phyloP scores from a whole-genome alignment of 2,329 filamentous ascomycete genomes.

The Myrmaecium sp. region DNA sequence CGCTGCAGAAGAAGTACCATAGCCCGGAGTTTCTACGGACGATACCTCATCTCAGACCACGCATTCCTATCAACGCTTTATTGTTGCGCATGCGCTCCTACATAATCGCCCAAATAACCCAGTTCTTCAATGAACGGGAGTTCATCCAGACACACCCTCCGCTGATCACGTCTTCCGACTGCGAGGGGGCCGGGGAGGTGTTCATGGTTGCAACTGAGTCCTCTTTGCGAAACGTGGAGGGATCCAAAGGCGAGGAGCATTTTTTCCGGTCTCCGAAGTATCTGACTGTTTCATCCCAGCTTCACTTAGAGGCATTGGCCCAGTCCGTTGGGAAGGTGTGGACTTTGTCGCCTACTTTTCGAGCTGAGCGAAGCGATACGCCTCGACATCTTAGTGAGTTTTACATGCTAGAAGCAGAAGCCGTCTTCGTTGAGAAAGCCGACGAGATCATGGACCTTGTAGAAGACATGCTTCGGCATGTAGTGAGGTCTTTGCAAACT shows the following conservation, averaged over 20 bases:
- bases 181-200: slow-evolving; percentile 89
- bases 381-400: slow-evolving; percentile 91
- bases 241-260: slow-evolving; percentile 18
- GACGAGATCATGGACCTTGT: slow-evolving; percentile 59
- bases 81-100: slow-evolving; percentile 72
- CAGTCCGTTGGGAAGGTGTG: slow-evolving; percentile 83
- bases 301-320: slow-evolving; percentile 83
- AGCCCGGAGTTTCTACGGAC: slow-evolving; percentile 75
- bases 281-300: slow-evolving; percentile 83
- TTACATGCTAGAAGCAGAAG: slow-evolving; percentile 93
- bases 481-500: slow-evolving; percentile 32
- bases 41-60: slow-evolving; percentile 70
- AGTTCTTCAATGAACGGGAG: slow-evolving; percentile 54
- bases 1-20: slow-evolving; percentile 93
- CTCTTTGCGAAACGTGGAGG: background rate
- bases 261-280: slow-evolving; percentile 89
- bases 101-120: slow-evolving; percentile 52
- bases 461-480: slow-evolving; percentile 55
- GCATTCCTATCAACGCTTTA: slow-evolving; percentile 64
- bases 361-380: slow-evolving; percentile 86
- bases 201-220: slow-evolving; percentile 44
- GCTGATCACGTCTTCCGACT: slow-evolving; percentile 91
- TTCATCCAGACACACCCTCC: slow-evolving; percentile 82
- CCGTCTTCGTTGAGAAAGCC: slow-evolving; percentile 59
- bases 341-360: slow-evolving; percentile 85